Conservation (phyloP, 345 rosid genomes). For the Turritis glabra region DNA sequence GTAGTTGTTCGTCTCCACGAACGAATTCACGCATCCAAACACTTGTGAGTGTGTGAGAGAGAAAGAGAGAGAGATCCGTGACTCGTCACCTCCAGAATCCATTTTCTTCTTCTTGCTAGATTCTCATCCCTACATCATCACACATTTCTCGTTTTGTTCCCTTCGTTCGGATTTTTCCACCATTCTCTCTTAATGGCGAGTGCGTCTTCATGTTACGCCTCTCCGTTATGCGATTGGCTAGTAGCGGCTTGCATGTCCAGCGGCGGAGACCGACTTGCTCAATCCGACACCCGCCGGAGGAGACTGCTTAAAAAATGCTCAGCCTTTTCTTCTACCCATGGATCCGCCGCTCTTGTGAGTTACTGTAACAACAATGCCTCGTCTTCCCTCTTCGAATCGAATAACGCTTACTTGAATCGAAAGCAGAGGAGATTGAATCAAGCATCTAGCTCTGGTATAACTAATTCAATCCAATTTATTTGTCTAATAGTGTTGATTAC, state of each 20-base stretch:
- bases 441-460: conserved; percentile 42
- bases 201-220: conserved; percentile 27
- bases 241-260: conserved; percentile 28
- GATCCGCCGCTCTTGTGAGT: conserved; percentile 16
- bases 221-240: conserved; percentile 18
- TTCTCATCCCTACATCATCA: conserved; percentile 2
- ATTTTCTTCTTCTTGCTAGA: conserved; percentile 23
- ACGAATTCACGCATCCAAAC: conserved; percentile 10
- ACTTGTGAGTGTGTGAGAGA: background rate
- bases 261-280: background rate
- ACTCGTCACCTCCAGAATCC: conserved; percentile 11
- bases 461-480: background rate
- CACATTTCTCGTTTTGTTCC: conserved; percentile 4
- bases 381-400: conserved; percentile 1
- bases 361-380: conserved; percentile 1
- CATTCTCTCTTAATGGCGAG: too few relatives aligned
- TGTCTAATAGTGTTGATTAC: too few relatives aligned
- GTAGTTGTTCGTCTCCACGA: background rate
- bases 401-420: background rate
- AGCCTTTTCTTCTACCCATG: background rate
- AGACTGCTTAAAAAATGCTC: background rate
- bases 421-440: conserved; percentile 43
- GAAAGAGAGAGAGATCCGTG: background rate
- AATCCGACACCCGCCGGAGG: background rate
- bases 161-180: too few relatives aligned